Evolutionary conservation across 2,329 filamentous ascomycete genomes (phyloP).

Genomic region (Leptographium radiaticola): DNA sequence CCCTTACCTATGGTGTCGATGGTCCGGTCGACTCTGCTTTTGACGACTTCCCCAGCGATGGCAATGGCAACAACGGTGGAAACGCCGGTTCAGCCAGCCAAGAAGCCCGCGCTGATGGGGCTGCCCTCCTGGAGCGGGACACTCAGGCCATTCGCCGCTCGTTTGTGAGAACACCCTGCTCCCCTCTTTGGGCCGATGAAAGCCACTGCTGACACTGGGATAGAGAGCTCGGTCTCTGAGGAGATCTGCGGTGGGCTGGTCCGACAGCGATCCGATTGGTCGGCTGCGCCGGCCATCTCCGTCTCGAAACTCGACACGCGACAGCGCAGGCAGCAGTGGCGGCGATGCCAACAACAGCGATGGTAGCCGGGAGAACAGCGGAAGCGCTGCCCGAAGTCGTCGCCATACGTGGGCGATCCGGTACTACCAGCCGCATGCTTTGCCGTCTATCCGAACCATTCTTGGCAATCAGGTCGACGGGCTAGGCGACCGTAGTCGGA

Average conservation of each 20-base stretch:
- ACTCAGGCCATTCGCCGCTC: background rate
- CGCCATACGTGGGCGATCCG: background rate
- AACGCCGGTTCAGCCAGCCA: background rate
- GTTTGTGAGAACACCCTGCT: background rate
- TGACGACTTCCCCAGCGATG: background rate
- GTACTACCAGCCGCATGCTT: background rate
- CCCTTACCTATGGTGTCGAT: background rate
- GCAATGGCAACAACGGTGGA: background rate
- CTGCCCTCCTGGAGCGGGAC: background rate
- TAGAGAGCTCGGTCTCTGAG: background rate
- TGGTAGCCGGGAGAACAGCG: background rate
- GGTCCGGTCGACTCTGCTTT: background rate
- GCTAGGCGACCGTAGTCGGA: conserved; percentile 72
- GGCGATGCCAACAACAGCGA: background rate
- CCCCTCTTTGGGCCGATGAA: background rate
- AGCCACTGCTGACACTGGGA: background rate
- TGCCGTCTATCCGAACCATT: conserved; percentile 3
- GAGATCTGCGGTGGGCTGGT: conserved; percentile 5
- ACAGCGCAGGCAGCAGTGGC: background rate
- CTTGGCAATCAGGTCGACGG: conserved; percentile 41
- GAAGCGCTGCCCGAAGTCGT: background rate
- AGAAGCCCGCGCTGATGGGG: background rate
- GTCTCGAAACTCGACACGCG: background rate
- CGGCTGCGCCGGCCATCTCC: background rate
- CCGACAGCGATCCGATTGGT: conserved; percentile 1